phyloP scores from a whole-genome alignment of 805 yeast species.

The Myxozyma vanderwaltii region DNA sequence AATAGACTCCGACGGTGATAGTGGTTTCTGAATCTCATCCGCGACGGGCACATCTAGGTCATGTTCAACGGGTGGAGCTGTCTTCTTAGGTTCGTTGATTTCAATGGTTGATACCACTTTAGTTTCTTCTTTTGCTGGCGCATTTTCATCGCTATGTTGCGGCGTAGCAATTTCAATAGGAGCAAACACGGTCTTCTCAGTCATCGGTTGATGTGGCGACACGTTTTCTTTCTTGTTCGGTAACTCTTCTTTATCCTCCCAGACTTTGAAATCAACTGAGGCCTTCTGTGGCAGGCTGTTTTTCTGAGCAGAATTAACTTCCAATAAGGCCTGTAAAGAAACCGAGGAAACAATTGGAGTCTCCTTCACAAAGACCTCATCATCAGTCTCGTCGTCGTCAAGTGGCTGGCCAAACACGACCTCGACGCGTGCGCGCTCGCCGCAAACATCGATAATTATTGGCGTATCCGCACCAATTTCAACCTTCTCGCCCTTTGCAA shows the following conservation, averaged over 20 bases:
- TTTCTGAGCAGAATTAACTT: no score
- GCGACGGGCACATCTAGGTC: no score
- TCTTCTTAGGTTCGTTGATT: no score
- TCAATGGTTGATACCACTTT: background rate
- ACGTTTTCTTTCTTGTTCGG: slow-evolving; percentile 9
- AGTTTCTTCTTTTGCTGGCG: background rate
- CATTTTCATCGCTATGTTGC: background rate
- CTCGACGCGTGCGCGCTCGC: slow-evolving; percentile 58
- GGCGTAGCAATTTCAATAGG: background rate
- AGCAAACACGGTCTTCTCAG: background rate
- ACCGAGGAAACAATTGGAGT: no score
- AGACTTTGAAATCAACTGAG: slow-evolving; percentile 13
- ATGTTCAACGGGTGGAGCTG: no score
- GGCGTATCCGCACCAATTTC: slow-evolving; percentile 64
- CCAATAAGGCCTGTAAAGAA: background rate
- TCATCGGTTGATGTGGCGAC: background rate
- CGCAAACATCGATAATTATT: slow-evolving; percentile 68
- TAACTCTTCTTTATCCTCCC: slow-evolving; percentile 22
- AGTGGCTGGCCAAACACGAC: slow-evolving; percentile 36
- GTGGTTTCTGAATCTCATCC: background rate
- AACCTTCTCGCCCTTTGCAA: slow-evolving; percentile 65
- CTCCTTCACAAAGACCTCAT: slow-evolving; percentile 36
- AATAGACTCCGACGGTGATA: background rate
- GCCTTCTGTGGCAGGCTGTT: no score
- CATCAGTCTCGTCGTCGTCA: slow-evolving; percentile 51